Conservation (phyloP, 2,329 filamentous ascomycete species). For the Botryosphaeria dothidea region DNA sequence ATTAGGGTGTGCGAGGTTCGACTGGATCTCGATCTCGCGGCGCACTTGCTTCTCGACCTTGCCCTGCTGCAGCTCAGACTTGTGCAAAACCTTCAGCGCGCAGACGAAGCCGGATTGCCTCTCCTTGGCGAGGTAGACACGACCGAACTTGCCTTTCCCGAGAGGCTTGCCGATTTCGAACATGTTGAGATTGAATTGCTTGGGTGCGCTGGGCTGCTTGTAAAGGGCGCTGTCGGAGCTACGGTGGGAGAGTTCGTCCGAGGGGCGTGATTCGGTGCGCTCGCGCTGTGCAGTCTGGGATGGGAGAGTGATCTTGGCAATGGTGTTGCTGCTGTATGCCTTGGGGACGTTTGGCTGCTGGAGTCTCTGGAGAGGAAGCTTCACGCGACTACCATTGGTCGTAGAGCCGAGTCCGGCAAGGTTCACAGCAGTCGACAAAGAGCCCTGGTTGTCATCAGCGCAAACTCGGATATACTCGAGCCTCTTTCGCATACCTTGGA, state of each 20-base stretch:
- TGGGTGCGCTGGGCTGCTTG: conserved; percentile 38
- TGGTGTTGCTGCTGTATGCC: conserved; percentile 34
- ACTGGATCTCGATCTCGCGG: conserved; percentile 87
- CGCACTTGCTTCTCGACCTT: conserved; percentile 85
- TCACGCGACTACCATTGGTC: conserved; percentile 62
- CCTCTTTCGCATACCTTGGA: conserved; percentile 63
- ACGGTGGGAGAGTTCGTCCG: conserved; percentile 29
- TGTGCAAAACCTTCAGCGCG: conserved; percentile 83
- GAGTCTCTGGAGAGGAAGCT: conserved; percentile 75
- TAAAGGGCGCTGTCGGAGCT: conserved; percentile 48
- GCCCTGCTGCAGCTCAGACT: conserved; percentile 76
- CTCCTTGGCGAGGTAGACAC: conserved; percentile 83
- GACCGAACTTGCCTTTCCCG: conserved; percentile 84
- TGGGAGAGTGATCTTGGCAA: conserved; percentile 67
- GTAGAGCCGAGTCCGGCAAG: conserved; percentile 49
- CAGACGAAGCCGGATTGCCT: conserved; percentile 79
- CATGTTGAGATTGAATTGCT: conserved; percentile 83
- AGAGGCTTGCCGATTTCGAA: conserved; percentile 88
- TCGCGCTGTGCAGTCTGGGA: conserved; percentile 63
- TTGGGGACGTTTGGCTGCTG: conserved; percentile 71
- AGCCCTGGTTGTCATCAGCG: conserved; percentile 38
- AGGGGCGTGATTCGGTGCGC: conserved; percentile 31
- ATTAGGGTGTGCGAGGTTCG: conserved; percentile 82
- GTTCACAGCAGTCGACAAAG: conserved; percentile 48
- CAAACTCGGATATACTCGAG: not conserved